Percentiles rank a stretch among this genome's conserved stretches.
These are phyloP conservation scores for Botrytis hyacinthi DNA, from an alignment of 2,329 filamentous ascomycete species.

Conservation along the genomic window DNA sequence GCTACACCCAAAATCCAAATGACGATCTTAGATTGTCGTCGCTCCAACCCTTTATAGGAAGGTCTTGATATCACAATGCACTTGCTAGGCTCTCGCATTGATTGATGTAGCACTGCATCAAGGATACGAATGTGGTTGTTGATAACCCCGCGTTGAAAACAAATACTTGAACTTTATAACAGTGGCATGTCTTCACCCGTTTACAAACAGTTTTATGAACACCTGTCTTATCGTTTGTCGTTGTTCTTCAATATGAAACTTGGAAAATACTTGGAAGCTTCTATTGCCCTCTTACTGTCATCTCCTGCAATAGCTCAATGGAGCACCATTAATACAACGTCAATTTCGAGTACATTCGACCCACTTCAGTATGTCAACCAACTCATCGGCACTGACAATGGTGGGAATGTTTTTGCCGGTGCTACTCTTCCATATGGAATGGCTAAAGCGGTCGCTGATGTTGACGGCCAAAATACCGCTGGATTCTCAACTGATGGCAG, in stretches of 20 bases:
- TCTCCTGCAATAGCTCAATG: slow-evolving; percentile 4
- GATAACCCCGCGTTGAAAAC: neutral
- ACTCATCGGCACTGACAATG: slow-evolving; percentile 53
- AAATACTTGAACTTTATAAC: neutral
- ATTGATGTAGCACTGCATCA: slow-evolving; percentile 16
- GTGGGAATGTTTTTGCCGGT: slow-evolving; percentile 53
- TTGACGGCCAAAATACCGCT: slow-evolving; percentile 46
- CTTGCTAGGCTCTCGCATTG: neutral
- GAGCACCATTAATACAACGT: neutral
- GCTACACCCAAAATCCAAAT: neutral
- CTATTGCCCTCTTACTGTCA: neutral
- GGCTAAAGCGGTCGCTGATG: slow-evolving; percentile 56
- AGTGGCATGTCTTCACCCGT: neutral
- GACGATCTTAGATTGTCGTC: neutral
- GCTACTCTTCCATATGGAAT: slow-evolving; percentile 54
- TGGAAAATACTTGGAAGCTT: neutral
- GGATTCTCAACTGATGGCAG: slow-evolving; percentile 49
- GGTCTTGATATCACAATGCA: slow-evolving; percentile 8
- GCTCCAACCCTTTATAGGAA: slow-evolving; percentile 3
- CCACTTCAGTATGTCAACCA: slow-evolving; percentile 45
- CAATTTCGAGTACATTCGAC: slow-evolving; percentile 17
- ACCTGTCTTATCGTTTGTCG: neutral
- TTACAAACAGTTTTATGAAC: neutral
- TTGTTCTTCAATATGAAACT: neutral
- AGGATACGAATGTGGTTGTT: neutral